A percentile compares a stretch with the other conserved stretches of the same genome.
Evolutionary conservation across 148 eudicot species (phyloP).

Genomic region (Vaccinium corymbosum): DNA sequence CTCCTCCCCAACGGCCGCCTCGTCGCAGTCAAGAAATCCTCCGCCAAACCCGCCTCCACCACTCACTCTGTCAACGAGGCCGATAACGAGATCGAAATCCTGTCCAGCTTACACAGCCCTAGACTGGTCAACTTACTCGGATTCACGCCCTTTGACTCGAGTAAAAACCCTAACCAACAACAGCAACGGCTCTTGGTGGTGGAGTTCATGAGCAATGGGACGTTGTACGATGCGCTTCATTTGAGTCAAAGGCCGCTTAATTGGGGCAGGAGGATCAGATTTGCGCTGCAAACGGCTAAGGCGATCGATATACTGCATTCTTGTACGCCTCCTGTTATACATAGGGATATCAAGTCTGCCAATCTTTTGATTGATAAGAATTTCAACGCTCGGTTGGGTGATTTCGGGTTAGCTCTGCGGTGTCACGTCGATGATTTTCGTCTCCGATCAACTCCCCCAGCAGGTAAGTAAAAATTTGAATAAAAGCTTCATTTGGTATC

Average conservation of each 20-base stretch:
- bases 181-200: conserved; percentile 52
- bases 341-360: conserved; percentile 87
- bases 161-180: conserved; percentile 10
- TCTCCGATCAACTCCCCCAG: conserved; percentile 75
- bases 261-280: conserved; percentile 55
- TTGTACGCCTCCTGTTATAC: conserved; percentile 74
- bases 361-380: conserved; percentile 69
- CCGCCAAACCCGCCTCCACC: not conserved
- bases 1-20: conserved; percentile 58
- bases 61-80: conserved; percentile 31
- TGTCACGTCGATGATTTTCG: conserved; percentile 50
- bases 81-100: conserved; percentile 72
- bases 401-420: conserved; percentile 74
- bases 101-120: conserved; percentile 62
- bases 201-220: conserved; percentile 89
- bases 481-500: too few species aligned
- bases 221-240: conserved; percentile 68
- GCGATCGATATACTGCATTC: conserved; percentile 71
- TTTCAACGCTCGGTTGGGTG: conserved; percentile 64
- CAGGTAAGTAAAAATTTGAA: conserved; percentile 43
- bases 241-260: conserved; percentile 41
- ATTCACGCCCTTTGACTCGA: conserved; percentile 24
- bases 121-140: conserved; percentile 79
- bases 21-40: conserved; percentile 69
- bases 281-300: conserved; percentile 63